These are phyloP conservation scores for Aspergillus sparsus DNA, from an alignment of 495 filamentous ascomycete species.

Conservation along the genomic window DNA sequence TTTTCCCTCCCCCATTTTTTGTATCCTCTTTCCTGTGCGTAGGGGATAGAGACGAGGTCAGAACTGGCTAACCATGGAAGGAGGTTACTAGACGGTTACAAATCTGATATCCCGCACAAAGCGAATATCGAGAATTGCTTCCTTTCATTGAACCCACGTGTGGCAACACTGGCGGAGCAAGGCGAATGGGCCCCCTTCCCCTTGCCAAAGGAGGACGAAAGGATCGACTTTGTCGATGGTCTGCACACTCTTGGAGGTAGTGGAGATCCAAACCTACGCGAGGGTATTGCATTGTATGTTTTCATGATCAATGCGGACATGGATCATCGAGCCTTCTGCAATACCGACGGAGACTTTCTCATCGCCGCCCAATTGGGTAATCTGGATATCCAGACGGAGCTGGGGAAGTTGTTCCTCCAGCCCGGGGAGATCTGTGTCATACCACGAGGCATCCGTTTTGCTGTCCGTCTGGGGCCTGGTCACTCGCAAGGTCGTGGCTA, in stretches of 20 bases:
- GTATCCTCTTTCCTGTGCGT: neutral
- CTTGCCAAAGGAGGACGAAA: constrained; percentile 34
- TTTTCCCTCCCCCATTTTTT: constrained; percentile 6
- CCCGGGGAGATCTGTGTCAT: constrained; percentile 47
- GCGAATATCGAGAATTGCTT: constrained; percentile 45
- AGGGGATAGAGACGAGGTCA: too few relatives aligned
- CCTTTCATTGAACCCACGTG: constrained; percentile 41
- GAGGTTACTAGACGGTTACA: constrained; percentile 35
- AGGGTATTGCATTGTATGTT: constrained; percentile 38
- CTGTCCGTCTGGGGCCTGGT: constrained; percentile 31
- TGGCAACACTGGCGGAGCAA: constrained; percentile 38
- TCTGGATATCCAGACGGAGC: constrained; percentile 46
- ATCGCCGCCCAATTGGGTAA: constrained; percentile 42
- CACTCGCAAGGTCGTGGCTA: constrained; percentile 39
- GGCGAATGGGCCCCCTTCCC: constrained; percentile 47
- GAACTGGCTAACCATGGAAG: neutral
- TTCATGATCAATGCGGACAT: constrained; percentile 42
- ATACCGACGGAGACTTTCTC: constrained; percentile 45
- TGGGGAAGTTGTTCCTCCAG: constrained; percentile 44
- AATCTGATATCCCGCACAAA: constrained; percentile 33
- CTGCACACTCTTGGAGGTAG: constrained; percentile 43
- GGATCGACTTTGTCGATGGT: constrained; percentile 44
- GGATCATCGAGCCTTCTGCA: constrained; percentile 41
- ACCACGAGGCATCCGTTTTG: constrained; percentile 40
- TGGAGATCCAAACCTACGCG: constrained; percentile 40